phyloP scores from a whole-genome alignment of 768 basidiomycete species.

The Rhizopogon sp. region DNA sequence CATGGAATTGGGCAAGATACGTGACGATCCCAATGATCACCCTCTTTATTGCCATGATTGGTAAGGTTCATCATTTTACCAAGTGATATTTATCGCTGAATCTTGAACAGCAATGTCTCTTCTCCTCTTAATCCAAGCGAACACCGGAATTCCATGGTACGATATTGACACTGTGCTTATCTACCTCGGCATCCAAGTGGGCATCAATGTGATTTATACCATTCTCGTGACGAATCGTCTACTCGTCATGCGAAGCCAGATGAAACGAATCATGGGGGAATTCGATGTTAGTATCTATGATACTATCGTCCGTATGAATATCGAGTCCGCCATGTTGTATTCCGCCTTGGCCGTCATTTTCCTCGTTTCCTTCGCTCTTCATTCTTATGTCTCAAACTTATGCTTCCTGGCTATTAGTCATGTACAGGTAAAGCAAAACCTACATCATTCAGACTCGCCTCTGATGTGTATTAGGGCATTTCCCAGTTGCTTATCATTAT shows the following conservation, averaged over 20 bases:
- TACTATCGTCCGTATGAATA: slow-evolving; percentile 20
- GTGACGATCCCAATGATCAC: slow-evolving; percentile 13
- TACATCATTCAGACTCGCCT: too few species aligned
- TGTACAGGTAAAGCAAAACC: not conserved
- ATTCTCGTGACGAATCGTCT: slow-evolving; percentile 28
- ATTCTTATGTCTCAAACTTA: too few species aligned
- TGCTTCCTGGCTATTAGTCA: too few species aligned
- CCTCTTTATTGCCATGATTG: slow-evolving; percentile 9
- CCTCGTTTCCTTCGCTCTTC: slow-evolving; percentile 15
- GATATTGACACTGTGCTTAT: slow-evolving; percentile 18
- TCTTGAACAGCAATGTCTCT: slow-evolving; percentile 11
- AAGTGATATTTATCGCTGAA: not conserved
- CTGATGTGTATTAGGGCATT: slow-evolving; percentile 19
- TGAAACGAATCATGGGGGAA: not conserved
- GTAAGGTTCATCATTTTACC: slow-evolving; percentile 1
- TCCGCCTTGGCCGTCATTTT: slow-evolving; percentile 18
- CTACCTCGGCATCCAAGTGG: slow-evolving; percentile 26
- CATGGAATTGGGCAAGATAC: slow-evolving; percentile 11
- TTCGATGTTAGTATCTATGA: slow-evolving; percentile 15
- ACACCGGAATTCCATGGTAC: slow-evolving; percentile 10
- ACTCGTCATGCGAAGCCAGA: slow-evolving; percentile 12
- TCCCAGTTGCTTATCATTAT: slow-evolving; percentile 30
- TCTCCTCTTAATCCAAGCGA: slow-evolving; percentile 13
- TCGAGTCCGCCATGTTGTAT: slow-evolving; percentile 25
- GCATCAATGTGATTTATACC: slow-evolving; percentile 27